These are phyloP conservation scores for Penicillium daleae DNA, from an alignment of 495 filamentous ascomycete genomes.

Conservation along the genomic window DNA sequence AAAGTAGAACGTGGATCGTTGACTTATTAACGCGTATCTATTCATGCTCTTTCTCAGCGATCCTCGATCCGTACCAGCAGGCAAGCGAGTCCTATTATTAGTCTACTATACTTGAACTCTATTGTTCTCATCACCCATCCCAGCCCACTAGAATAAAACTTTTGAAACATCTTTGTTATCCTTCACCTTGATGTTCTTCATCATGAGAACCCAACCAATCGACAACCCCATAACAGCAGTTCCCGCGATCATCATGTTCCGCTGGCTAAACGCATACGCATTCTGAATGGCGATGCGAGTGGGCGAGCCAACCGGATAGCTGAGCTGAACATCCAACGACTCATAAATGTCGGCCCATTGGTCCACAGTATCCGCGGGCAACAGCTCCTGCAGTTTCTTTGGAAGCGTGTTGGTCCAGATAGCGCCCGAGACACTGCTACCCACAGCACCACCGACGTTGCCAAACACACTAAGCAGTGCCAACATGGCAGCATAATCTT, in stretches of 20 bases:
- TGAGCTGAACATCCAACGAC: conserved; percentile 43
- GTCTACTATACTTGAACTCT: neutral
- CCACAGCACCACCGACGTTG: conserved; percentile 66
- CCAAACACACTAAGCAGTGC: conserved; percentile 56
- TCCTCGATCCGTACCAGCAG: too few species aligned
- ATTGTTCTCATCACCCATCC: neutral
- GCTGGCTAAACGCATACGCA: conserved; percentile 60
- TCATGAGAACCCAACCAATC: conserved; percentile 48
- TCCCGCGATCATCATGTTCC: conserved; percentile 58
- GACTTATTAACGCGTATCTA: too few species aligned
- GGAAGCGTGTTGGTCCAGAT: conserved; percentile 63
- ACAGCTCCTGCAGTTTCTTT: conserved; percentile 49
- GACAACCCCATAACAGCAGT: conserved; percentile 51
- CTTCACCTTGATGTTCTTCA: conserved; percentile 61
- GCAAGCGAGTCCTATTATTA: neutral
- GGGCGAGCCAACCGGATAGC: conserved; percentile 53
- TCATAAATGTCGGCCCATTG: conserved; percentile 23
- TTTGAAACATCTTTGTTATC: conserved; percentile 31
- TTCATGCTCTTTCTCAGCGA: too few species aligned
- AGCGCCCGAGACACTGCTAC: conserved; percentile 53
- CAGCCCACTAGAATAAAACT: conserved; percentile 37
- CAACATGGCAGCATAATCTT: conserved; percentile 55
- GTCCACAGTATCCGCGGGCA: conserved; percentile 51
- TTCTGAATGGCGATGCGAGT: conserved; percentile 59
- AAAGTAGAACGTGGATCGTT: too few species aligned